A percentile compares a stretch with the other conserved stretches of the same genome.
phyloP scores from a whole-genome alignment of 306 rosid species.

The Inga leiocalycina region DNA sequence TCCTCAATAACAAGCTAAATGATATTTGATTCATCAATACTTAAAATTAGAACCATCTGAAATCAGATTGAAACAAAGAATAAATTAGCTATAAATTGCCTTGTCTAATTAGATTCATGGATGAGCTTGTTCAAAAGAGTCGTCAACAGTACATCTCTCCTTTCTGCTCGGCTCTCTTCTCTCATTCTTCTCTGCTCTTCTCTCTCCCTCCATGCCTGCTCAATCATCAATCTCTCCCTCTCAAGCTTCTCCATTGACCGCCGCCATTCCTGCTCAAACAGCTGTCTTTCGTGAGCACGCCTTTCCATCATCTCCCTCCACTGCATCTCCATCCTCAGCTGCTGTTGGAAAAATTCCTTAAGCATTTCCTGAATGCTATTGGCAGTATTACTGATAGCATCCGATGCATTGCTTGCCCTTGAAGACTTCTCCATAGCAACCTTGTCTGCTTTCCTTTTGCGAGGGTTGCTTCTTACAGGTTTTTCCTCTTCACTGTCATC shows the following conservation, averaged over 20 bases:
- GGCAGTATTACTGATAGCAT: slow-evolving; percentile 24
- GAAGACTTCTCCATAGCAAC: slow-evolving; percentile 46
- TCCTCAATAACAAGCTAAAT: slow-evolving; percentile 24
- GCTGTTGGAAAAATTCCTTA: slow-evolving; percentile 71
- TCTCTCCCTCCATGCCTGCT: slow-evolving; percentile 85
- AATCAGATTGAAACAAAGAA: slow-evolving; percentile 35
- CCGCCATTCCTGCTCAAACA: slow-evolving; percentile 88
- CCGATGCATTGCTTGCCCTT: slow-evolving; percentile 37
- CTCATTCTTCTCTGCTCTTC: slow-evolving; percentile 84
- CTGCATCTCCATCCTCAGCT: slow-evolving; percentile 80
- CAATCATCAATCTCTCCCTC: slow-evolving; percentile 78
- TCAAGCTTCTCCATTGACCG: slow-evolving; percentile 73
- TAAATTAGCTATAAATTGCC: slow-evolving; percentile 27
- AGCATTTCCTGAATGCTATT: slow-evolving; percentile 55
- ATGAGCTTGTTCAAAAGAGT: slow-evolving; percentile 71
- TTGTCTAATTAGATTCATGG: slow-evolving; percentile 49
- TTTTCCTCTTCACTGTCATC: slow-evolving; percentile 60
- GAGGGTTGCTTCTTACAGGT: slow-evolving; percentile 54
- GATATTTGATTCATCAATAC: slow-evolving; percentile 27
- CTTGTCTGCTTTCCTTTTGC: slow-evolving; percentile 61
- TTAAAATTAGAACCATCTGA: slow-evolving; percentile 34
- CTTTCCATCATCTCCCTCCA: slow-evolving; percentile 85
- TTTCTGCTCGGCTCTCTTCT: slow-evolving; percentile 81
- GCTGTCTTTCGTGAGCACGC: slow-evolving; percentile 56
- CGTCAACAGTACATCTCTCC: slow-evolving; percentile 76